These are phyloP conservation scores for Ophidiomyces ophidiicola DNA, from an alignment of 2,329 filamentous ascomycete species.

Conservation along the genomic window DNA sequence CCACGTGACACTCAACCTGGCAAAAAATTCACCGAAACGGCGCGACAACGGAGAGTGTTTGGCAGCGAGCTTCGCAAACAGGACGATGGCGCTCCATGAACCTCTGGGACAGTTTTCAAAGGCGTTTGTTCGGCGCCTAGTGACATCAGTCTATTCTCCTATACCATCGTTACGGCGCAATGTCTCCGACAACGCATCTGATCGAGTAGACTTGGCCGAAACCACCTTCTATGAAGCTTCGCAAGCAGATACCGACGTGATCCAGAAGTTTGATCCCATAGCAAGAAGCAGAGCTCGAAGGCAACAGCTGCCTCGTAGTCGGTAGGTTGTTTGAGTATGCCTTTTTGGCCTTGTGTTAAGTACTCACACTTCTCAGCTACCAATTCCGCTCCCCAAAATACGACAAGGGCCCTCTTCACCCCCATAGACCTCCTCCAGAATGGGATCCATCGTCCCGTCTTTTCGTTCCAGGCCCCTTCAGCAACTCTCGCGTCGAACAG, in stretches of 20 bases:
- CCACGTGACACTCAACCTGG: constrained; percentile 8
- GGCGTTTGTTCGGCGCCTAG: constrained; percentile 27
- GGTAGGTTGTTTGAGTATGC: constrained; percentile 30
- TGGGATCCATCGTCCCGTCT: constrained; percentile 80
- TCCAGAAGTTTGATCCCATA: constrained; percentile 41
- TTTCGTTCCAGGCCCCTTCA: constrained; percentile 85
- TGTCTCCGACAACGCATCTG: constrained; percentile 38
- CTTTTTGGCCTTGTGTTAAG: not conserved
- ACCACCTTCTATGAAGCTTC: constrained; percentile 26
- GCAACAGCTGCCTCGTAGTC: constrained; percentile 40
- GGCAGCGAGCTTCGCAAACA: not conserved
- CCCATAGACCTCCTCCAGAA: constrained; percentile 73
- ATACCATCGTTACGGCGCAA: constrained; percentile 32
- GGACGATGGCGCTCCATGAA: constrained; percentile 31
- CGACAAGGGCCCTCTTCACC: constrained; percentile 84
- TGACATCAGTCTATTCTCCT: constrained; percentile 23
- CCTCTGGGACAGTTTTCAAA: constrained; percentile 30
- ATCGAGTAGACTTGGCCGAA: constrained; percentile 34
- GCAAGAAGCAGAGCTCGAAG: constrained; percentile 36
- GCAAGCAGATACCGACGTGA: constrained; percentile 15
- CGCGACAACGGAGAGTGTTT: not conserved
- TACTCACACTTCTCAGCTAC: constrained; percentile 49
- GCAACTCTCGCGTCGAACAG: constrained; percentile 71
- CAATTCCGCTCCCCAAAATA: constrained; percentile 91
- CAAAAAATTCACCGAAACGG: constrained; percentile 7